phyloP scores from a whole-genome alignment of 345 rosid species.

The Brassica carinata region DNA sequence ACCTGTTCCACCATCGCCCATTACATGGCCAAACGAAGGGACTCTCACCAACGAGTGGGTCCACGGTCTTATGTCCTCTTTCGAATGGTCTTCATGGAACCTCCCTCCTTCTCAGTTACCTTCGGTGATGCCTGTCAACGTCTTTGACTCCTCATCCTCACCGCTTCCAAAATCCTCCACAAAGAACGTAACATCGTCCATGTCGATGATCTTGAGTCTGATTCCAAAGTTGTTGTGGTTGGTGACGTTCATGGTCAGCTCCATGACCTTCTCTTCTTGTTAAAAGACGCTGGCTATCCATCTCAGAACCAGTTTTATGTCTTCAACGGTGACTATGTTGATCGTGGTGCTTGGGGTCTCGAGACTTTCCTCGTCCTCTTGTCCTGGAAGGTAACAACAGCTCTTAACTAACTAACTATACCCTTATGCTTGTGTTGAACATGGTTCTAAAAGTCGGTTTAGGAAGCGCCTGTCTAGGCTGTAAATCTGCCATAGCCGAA shows the following conservation, averaged over 20 bases:
- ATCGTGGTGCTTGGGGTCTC: conserved; percentile 98
- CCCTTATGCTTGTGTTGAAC: background rate
- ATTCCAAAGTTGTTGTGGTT: conserved; percentile 72
- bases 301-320: conserved; percentile 64
- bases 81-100: conserved; percentile 82
- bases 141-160: conserved; percentile 74
- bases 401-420: conserved; percentile 10
- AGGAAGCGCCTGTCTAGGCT: too few relatives aligned
- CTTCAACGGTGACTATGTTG: conserved; percentile 96
- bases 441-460: too few relatives aligned
- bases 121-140: conserved; percentile 61
- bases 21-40: conserved; percentile 68
- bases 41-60: conserved; percentile 64
- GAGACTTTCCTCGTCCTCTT: conserved; percentile 83
- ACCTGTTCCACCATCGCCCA: conserved; percentile 39
- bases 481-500: too few relatives aligned
- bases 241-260: conserved; percentile 97
- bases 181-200: conserved; percentile 77
- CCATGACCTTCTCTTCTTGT: conserved; percentile 71
- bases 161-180: conserved; percentile 82
- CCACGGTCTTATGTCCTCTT: conserved; percentile 45
- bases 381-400: conserved; percentile 83
- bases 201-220: conserved; percentile 49
- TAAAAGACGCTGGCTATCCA: conserved; percentile 73
- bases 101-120: conserved; percentile 63